These are phyloP conservation scores for Tephrocybe sp. DNA, from an alignment of 768 basidiomycete species.

Conservation along the genomic window DNA sequence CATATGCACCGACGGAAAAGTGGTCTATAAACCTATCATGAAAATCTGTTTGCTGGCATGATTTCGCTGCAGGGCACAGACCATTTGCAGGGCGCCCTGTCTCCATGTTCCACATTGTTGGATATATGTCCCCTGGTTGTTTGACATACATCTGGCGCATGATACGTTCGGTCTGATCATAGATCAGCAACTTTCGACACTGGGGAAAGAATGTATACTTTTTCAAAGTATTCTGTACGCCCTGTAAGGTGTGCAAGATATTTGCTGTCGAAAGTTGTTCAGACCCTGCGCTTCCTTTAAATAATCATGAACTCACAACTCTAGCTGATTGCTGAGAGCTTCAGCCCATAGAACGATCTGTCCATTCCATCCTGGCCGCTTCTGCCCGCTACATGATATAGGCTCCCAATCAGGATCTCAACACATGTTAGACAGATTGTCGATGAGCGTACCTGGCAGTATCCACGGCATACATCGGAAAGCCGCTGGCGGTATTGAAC, in stretches of 20 bases:
- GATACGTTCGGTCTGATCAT: constrained; percentile 40
- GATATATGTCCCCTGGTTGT: constrained; percentile 51
- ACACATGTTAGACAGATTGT: neutral
- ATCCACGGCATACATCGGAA: constrained; percentile 71
- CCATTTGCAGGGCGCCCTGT: constrained; percentile 45
- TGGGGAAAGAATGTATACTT: constrained; percentile 21
- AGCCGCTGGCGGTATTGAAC: constrained; percentile 67
- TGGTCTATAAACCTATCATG: constrained; percentile 28
- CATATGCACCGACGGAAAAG: constrained; percentile 53
- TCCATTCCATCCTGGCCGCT: constrained; percentile 30
- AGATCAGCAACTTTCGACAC: constrained; percentile 13
- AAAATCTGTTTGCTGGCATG: no score
- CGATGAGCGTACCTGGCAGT: constrained; percentile 45
- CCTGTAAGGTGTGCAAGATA: constrained; percentile 79
- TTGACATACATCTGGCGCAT: constrained; percentile 52
- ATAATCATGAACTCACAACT: constrained; percentile 39
- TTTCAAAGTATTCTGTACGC: constrained; percentile 57
- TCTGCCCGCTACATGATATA: constrained; percentile 32
- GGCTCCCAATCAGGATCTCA: neutral
- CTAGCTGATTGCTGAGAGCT: constrained; percentile 61
- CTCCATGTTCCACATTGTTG: constrained; percentile 48
- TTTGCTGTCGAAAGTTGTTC: constrained; percentile 44
- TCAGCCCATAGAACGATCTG: constrained; percentile 37
- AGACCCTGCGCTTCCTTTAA: neutral
- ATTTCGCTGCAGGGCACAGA: constrained; percentile 25